A percentile compares a stretch with the other conserved stretches of the same genome.
Evolutionary conservation across 352 stramenopile species (phyloP).

Genomic region (Globisporangium nunn): DNA sequence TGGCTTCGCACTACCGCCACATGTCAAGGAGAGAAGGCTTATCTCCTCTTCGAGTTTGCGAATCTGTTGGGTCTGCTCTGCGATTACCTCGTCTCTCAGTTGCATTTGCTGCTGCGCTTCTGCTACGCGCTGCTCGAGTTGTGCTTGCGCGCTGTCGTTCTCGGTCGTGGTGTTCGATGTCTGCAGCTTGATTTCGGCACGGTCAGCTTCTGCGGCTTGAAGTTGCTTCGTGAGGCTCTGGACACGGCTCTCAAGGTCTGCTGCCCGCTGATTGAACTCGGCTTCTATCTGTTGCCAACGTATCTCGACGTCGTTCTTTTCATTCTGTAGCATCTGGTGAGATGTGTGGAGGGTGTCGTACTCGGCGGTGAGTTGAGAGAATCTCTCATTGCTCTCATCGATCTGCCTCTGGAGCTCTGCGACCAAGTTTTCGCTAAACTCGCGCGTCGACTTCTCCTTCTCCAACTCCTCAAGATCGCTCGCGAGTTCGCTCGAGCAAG

Average conservation of each 20-base stretch:
- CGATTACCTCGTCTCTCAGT: conserved; percentile 20
- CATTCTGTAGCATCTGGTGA: conserved; percentile 25
- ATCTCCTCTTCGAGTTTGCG: conserved; percentile 46
- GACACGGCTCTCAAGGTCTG: conserved; percentile 27
- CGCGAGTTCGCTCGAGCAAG: conserved; percentile 38
- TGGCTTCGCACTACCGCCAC: conserved; percentile 8
- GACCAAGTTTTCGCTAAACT: conserved; percentile 26
- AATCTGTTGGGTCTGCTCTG: conserved; percentile 25
- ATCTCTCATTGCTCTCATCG: conserved; percentile 49
- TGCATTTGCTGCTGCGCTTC: conserved; percentile 16
- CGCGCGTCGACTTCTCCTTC: conserved; percentile 28
- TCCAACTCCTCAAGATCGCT: conserved; percentile 48
- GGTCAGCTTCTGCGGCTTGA: neutral
- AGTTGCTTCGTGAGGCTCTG: conserved; percentile 6
- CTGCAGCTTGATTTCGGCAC: neutral
- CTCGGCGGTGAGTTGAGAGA: conserved; percentile 41
- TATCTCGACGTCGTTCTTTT: conserved; percentile 18
- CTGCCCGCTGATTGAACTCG: conserved; percentile 13
- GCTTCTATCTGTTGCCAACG: conserved; percentile 18
- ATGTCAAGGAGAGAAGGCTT: conserved; percentile 30
- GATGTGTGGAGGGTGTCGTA: conserved; percentile 39
- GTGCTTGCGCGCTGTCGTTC: neutral
- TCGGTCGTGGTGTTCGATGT: neutral
- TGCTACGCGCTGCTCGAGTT: neutral
- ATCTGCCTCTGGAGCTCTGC: conserved; percentile 41